phyloP scores from a whole-genome alignment of 805 yeast species.

The Wickerhamiella occidentalis region DNA sequence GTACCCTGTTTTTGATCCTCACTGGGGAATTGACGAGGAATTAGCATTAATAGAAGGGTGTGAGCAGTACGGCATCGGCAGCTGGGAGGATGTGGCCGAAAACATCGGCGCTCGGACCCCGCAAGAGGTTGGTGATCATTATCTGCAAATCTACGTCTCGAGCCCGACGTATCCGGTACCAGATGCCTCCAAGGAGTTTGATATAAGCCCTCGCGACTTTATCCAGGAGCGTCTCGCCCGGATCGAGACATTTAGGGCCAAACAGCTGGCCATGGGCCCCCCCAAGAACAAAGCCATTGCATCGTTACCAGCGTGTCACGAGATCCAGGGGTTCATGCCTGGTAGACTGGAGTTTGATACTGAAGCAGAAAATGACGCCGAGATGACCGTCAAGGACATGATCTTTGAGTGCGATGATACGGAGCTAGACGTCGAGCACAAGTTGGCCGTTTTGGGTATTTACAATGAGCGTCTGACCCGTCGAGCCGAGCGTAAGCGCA shows the following conservation, averaged over 20 bases:
- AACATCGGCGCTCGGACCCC: constrained; percentile 85
- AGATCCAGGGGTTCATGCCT: constrained; percentile 97
- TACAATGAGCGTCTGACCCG: constrained; percentile 81
- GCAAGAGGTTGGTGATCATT: constrained; percentile 84
- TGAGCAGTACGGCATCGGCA: constrained; percentile 83
- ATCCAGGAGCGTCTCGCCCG: constrained; percentile 54
- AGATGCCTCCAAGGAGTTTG: constrained; percentile 60
- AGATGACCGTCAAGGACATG: constrained; percentile 87
- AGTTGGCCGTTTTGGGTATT: constrained; percentile 74
- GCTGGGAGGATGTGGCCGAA: constrained; percentile 97
- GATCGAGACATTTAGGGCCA: constrained; percentile 49
- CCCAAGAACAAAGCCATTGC: constrained; percentile 83
- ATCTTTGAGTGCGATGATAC: constrained; percentile 88
- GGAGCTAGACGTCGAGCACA: constrained; percentile 77
- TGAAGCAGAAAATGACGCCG: constrained; percentile 96
- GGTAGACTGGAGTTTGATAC: constrained; percentile 94
- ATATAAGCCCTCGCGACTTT: constrained; percentile 57
- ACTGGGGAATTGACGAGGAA: constrained; percentile 99
- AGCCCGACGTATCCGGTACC: constrained; percentile 78
- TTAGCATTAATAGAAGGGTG: constrained; percentile 77
- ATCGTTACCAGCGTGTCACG: constrained; percentile 92
- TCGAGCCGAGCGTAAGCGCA: constrained; percentile 85
- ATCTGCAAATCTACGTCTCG: constrained; percentile 55
- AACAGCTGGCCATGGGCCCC: constrained; percentile 66
- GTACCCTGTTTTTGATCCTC: constrained; percentile 77